phyloP scores from a whole-genome alignment of 129 eudicot genomes.

The Flaveria brownii region DNA sequence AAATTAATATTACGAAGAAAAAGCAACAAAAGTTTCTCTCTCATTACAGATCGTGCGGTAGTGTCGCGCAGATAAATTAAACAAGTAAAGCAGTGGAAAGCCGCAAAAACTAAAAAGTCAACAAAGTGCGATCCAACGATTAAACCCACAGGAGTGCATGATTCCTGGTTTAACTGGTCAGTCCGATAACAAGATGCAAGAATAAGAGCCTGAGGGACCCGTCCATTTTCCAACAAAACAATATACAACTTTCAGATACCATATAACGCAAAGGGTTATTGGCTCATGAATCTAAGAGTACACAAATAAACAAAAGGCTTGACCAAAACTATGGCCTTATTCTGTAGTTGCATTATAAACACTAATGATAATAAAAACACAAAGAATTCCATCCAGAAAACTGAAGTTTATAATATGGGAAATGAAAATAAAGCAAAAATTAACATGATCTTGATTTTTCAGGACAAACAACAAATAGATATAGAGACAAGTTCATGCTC shows the following conservation, averaged over 20 bases:
- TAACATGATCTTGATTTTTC: constrained; percentile 23
- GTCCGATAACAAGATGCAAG: background rate
- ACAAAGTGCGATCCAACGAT: too few species aligned
- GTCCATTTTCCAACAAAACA: background rate
- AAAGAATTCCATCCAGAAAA: constrained; percentile 21
- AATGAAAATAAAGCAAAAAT: background rate
- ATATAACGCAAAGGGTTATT: background rate
- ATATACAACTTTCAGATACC: background rate
- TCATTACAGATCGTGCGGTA: too few species aligned
- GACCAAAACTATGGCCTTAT: constrained; percentile 31
- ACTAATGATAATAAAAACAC: constrained; percentile 11
- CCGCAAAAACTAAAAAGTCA: too few species aligned
- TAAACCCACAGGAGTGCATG: too few species aligned
- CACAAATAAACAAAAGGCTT: constrained; percentile 13
- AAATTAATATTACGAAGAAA: too few species aligned
- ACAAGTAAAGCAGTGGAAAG: too few species aligned
- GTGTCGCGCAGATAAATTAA: too few species aligned
- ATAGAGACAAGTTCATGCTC: constrained; percentile 7
- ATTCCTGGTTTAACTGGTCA: too few species aligned
- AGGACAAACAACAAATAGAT: constrained; percentile 24
- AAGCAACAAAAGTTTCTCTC: too few species aligned
- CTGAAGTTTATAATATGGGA: constrained; percentile 26
- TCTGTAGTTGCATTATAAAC: constrained; percentile 21
- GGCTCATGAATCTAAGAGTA: background rate
- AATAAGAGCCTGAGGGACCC: background rate